These are phyloP conservation scores for Backusella macrospora DNA, from an alignment of 192 early-diverging fungal species.

Conservation along the genomic window DNA sequence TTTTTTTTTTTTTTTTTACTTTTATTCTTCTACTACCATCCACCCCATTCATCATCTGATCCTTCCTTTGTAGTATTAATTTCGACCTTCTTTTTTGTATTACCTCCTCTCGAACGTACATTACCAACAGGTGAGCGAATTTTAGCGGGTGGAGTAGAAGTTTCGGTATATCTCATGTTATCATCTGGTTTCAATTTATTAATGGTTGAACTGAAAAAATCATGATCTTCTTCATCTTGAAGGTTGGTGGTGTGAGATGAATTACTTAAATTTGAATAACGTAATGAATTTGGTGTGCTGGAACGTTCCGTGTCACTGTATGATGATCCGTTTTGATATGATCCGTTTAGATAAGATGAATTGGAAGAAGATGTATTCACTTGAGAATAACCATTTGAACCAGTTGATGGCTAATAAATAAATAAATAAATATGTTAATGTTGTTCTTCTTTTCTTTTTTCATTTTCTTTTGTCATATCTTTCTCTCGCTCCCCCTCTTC, in stretches of 20 bases:
- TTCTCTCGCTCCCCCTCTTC: too few species aligned
- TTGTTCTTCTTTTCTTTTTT: neutral
- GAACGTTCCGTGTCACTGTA: neutral
- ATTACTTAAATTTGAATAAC: neutral
- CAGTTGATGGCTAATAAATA: neutral
- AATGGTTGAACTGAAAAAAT: constrained; percentile 1
- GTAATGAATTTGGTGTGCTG: constrained; percentile 6
- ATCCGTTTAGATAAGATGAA: neutral
- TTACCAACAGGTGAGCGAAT: neutral
- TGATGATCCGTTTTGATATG: constrained; percentile 13
- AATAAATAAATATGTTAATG: neutral
- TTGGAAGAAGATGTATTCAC: constrained; percentile 4
- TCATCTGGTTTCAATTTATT: neutral
- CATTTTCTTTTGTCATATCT: too few species aligned
- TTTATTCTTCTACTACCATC: constrained; percentile 6
- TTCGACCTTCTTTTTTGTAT: constrained; percentile 13
- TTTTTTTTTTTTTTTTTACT: neutral
- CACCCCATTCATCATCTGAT: constrained; percentile 20
- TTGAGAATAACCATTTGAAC: constrained; percentile 7
- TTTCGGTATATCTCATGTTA: neutral
- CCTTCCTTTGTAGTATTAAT: neutral
- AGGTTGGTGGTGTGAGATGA: neutral
- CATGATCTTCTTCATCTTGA: neutral
- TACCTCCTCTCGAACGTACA: constrained; percentile 11
- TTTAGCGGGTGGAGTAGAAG: neutral